Base-by-base conservation (phyloP, 1,284 basidiomycete species). In the Taiwanofungus camphoratus region DNA sequence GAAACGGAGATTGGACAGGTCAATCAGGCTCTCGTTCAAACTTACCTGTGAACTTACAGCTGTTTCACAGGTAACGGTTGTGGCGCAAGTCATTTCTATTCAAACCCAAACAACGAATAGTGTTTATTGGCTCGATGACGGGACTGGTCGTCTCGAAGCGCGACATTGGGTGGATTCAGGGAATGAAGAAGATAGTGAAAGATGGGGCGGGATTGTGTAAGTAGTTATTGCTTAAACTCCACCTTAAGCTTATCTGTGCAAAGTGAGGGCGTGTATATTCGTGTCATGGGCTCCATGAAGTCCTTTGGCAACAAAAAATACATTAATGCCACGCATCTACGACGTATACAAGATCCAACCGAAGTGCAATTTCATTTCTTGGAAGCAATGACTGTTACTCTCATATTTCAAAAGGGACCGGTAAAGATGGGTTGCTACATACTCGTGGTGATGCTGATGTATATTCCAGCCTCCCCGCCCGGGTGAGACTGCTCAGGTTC, bases 221-320 rank as follows among this genome's bases (percentile, higher is more conserved):
- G 60, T 42, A 34, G n/a, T n/a, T n/a, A n/a, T n/a, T n/a, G n/a
- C n/a, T n/a, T n/a, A n/a, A n/a, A n/a, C n/a, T n/a, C n/a, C n/a
- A n/a, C n/a, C n/a, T n/a, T n/a, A n/a, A n/a, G n/a, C n/a, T n/a
- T n/a, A n/a, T n/a, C n/a, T n/a, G n/a, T n/a, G 18, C 45, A 16
- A 50, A 93, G 92, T 37, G 82, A 88, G 62, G 75, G 82, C 35
- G 72, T 70, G 29, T 94, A 88, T 60, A 82, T 95, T 29, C 81
- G 89, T n/a, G 79, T 96, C 19, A 77, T 89, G 27, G 96, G 95
- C n/a, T 74, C 73, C n/a, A 66, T 98, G 52, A 97, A 97, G 64
- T 74, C 74, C 5, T 97, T 96, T 63, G 79, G 81, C 32, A 80
- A 76, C 54, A 94, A 91, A 64, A 75, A 82, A 55, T 89, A 90